Evolutionary conservation across 495 filamentous ascomycete genomes (phyloP).

Genomic region (Clavariopsis aquatica): DNA sequence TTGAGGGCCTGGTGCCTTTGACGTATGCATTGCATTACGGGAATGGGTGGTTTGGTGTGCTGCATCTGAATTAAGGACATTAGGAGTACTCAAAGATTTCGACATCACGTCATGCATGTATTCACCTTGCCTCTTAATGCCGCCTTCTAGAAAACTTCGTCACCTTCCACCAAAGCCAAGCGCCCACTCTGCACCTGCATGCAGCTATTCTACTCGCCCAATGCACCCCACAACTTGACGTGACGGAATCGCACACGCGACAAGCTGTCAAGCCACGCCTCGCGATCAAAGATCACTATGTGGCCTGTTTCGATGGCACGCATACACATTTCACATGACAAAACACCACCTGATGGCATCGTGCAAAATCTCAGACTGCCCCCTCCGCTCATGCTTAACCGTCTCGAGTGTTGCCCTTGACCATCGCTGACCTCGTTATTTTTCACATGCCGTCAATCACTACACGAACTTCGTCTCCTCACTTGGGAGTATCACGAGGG

Average conservation of each 20-base stretch:
- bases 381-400: too few species aligned
- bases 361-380: too few species aligned
- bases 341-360: too few species aligned
- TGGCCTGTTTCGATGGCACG: too few species aligned
- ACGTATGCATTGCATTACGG: neutral
- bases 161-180: neutral
- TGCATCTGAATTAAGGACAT: neutral
- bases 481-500: too few species aligned
- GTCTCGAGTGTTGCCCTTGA: too few species aligned
- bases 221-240: neutral
- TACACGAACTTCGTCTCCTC: too few species aligned
- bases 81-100: neutral
- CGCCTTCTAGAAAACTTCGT: neutral
- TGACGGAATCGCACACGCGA: neutral
- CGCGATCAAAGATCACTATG: too few species aligned
- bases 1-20: constrained; percentile 15
- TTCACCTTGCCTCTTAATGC: neutral
- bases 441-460: too few species aligned
- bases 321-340: too few species aligned
- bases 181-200: neutral
- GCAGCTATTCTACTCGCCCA: neutral
- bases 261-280: too few species aligned
- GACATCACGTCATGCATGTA: neutral
- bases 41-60: neutral
- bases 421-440: too few species aligned